phyloP scores from a whole-genome alignment of 805 yeast genomes.

The Lipomyces starkeyi region DNA sequence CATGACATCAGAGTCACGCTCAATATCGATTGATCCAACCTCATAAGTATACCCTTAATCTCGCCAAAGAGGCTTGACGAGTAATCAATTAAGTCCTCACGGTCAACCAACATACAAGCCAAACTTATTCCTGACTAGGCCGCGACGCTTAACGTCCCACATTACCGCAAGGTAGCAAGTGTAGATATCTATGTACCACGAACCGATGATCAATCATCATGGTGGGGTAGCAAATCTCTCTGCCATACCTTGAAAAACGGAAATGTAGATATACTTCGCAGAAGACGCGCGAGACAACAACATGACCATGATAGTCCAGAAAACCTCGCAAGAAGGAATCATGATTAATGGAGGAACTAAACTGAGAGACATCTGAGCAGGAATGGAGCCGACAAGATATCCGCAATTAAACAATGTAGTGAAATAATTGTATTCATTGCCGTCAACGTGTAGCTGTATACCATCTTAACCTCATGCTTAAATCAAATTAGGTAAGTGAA shows the following conservation, averaged over 20 bases:
- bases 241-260: slow-evolving; percentile 34
- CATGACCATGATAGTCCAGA: no score
- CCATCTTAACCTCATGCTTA: no score
- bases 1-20: slow-evolving; percentile 20
- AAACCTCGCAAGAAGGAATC: slow-evolving; percentile 35
- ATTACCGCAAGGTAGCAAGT: slow-evolving; percentile 22
- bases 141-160: slow-evolving; percentile 23
- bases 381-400: slow-evolving; percentile 48
- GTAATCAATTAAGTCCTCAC: slow-evolving; percentile 15
- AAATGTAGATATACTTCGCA: neutral
- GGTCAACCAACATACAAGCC: slow-evolving; percentile 33
- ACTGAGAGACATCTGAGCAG: slow-evolving; percentile 43
- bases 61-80: no score
- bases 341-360: slow-evolving; percentile 37
- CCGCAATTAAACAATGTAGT: slow-evolving; percentile 53
- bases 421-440: slow-evolving; percentile 55
- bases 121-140: slow-evolving; percentile 27
- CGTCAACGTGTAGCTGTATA: slow-evolving; percentile 31
- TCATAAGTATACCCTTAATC: neutral
- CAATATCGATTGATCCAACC: slow-evolving; percentile 14
- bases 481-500: no score
- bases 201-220: slow-evolving; percentile 44
- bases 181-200: slow-evolving; percentile 15
- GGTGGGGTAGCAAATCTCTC: slow-evolving; percentile 39
- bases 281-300: no score